These are phyloP conservation scores for Penicillium robsamsonii DNA, from an alignment of 495 filamentous ascomycete genomes.

Conservation along the genomic window DNA sequence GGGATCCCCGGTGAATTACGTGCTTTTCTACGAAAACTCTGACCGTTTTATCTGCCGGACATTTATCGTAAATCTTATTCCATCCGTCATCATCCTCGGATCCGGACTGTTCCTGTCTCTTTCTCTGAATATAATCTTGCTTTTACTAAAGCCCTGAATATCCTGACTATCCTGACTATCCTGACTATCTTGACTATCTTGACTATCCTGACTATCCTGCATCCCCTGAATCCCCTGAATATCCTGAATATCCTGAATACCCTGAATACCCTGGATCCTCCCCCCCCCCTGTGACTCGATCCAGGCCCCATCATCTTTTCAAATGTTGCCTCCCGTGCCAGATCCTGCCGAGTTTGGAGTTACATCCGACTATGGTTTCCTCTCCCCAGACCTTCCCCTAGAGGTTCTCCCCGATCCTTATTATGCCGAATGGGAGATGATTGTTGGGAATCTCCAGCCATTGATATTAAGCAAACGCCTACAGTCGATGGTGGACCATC, in stretches of 20 bases:
- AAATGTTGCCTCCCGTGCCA: conserved; percentile 79
- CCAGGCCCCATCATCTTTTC: too few species aligned
- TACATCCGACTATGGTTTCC: conserved; percentile 82
- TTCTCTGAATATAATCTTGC: too few species aligned
- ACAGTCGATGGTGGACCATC: conserved; percentile 67
- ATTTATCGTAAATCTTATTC: background rate
- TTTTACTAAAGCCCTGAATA: too few species aligned
- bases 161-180: too few species aligned
- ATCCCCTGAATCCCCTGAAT: too few species aligned
- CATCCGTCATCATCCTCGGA: background rate
- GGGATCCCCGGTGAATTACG: conserved; percentile 16
- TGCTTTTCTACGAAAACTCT: conserved; percentile 12
- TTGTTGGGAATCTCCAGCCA: conserved; percentile 79
- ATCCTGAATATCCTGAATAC: too few species aligned
- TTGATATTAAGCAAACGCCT: conserved; percentile 81
- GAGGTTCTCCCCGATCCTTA: conserved; percentile 78
- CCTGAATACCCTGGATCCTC: too few species aligned
- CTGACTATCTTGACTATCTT: too few species aligned
- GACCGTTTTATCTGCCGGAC: too few species aligned
- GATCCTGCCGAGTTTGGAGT: conserved; percentile 80
- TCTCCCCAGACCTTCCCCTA: conserved; percentile 78
- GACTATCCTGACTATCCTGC: too few species aligned
- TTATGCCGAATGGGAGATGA: conserved; percentile 89
- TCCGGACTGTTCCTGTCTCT: too few species aligned
- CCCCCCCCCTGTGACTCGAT: too few species aligned